Percentiles rank a stretch among this genome's conserved stretches.
phyloP scores from a whole-genome alignment of 2,329 filamentous ascomycete genomes.

The Monosporascus sp. region DNA sequence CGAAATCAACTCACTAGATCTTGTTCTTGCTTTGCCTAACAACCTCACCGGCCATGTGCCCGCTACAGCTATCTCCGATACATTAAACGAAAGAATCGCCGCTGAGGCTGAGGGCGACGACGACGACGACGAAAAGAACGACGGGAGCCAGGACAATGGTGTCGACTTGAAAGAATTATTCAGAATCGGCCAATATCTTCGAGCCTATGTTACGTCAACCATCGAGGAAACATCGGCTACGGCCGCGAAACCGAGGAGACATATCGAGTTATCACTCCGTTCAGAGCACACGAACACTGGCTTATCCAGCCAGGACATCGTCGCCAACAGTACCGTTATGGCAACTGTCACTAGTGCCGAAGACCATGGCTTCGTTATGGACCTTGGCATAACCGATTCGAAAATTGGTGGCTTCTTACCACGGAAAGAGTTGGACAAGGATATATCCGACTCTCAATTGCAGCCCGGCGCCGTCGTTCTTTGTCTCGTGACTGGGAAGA shows the following conservation, averaged over 20 bases:
- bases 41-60: constrained; percentile 87
- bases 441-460: constrained; percentile 59
- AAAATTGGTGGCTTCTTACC: constrained; percentile 77
- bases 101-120: constrained; percentile 54
- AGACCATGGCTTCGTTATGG: constrained; percentile 92
- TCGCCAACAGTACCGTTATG: constrained; percentile 74
- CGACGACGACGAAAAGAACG: constrained; percentile 45
- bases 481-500: constrained; percentile 72
- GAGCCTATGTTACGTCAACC: constrained; percentile 77
- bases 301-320: constrained; percentile 65
- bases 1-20: constrained; percentile 71
- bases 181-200: constrained; percentile 77
- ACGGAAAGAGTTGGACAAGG: constrained; percentile 70
- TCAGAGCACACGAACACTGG: constrained; percentile 74
- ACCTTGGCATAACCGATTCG: constrained; percentile 67
- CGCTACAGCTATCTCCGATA: constrained; percentile 83
- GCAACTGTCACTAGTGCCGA: constrained; percentile 88
- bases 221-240: constrained; percentile 53
- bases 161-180: constrained; percentile 74
- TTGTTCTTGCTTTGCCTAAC: constrained; percentile 83
- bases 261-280: constrained; percentile 81
- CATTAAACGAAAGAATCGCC: constrained; percentile 71
- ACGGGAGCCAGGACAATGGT: constrained; percentile 48
- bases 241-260: constrained; percentile 62
- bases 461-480: constrained; percentile 81